Evolutionary conservation across 208 protist genomes (phyloP).

Genomic region (Leishmania aethiopica): DNA sequence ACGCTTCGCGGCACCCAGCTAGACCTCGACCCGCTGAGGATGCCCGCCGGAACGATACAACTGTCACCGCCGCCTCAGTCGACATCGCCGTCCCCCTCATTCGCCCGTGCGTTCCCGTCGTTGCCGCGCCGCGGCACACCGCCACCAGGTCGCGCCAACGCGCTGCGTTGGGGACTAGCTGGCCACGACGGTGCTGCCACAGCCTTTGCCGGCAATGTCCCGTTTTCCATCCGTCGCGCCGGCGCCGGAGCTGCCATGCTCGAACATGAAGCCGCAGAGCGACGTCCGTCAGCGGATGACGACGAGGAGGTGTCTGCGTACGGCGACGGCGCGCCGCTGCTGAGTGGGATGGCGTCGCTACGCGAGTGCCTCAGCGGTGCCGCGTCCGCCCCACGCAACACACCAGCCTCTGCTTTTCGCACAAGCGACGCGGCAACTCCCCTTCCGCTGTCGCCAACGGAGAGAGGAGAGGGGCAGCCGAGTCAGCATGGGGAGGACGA

Average conservation of each 20-base stretch:
- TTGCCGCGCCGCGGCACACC: slow-evolving; percentile 6
- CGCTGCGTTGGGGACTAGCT: slow-evolving; percentile 8
- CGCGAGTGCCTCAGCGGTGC: neutral
- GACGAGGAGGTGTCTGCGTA: neutral
- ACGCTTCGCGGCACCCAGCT: slow-evolving; percentile 25
- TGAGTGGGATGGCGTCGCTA: neutral
- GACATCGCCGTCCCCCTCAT: neutral
- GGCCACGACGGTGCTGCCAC: neutral
- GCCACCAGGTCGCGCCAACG: slow-evolving; percentile 1
- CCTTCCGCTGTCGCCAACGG: too few relatives aligned
- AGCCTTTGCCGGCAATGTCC: slow-evolving; percentile 1
- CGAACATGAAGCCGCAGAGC: neutral
- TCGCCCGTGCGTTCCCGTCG: neutral
- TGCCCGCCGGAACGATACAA: neutral
- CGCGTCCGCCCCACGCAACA: too few relatives aligned
- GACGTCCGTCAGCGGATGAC: neutral
- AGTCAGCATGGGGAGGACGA: neutral
- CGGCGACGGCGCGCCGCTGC: neutral
- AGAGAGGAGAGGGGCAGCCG: neutral
- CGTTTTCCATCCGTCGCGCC: neutral
- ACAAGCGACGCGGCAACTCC: neutral
- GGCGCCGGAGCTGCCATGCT: neutral
- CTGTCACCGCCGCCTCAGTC: neutral
- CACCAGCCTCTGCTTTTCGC: neutral
- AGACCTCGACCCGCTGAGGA: neutral